These are phyloP conservation scores for Hypoxylon fragiforme DNA, from an alignment of 495 filamentous ascomycete species.

Conservation along the genomic window DNA sequence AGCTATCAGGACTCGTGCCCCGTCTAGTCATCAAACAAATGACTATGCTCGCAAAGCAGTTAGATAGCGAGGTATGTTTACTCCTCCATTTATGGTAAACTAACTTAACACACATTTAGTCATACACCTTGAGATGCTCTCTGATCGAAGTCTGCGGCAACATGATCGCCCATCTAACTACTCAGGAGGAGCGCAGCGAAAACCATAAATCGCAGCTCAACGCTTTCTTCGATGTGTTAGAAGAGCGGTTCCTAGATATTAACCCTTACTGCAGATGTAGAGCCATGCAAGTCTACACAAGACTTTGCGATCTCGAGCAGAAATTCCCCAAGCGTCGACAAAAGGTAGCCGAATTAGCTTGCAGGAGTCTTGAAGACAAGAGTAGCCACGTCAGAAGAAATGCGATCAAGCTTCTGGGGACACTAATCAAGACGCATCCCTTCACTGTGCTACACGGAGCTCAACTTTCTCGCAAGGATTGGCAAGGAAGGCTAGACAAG, in stretches of 20 bases:
- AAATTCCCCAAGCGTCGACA: constrained; percentile 94
- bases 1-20: constrained; percentile 93
- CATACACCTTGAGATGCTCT: constrained; percentile 89
- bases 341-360: constrained; percentile 79
- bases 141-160: constrained; percentile 99
- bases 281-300: constrained; percentile 90
- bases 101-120: constrained; percentile 53
- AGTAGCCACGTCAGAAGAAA: constrained; percentile 96
- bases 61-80: constrained; percentile 81
- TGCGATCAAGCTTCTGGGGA: constrained; percentile 87
- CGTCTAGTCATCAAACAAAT: constrained; percentile 96
- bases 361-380: constrained; percentile 91
- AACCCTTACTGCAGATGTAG: constrained; percentile 96
- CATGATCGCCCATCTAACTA: constrained; percentile 85
- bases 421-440: constrained; percentile 88
- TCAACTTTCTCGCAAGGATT: constrained; percentile 79
- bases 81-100: neutral
- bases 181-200: constrained; percentile 85
- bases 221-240: constrained; percentile 93
- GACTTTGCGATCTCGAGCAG: constrained; percentile 86
- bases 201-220: constrained; percentile 93
- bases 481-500: constrained; percentile 74
- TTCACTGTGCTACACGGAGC: constrained; percentile 92
- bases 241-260: constrained; percentile 93
- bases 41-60: constrained; percentile 85